Evolutionary conservation across 179 eudicot species (phyloP).

Genomic region (Amaranthus tricolor): DNA sequence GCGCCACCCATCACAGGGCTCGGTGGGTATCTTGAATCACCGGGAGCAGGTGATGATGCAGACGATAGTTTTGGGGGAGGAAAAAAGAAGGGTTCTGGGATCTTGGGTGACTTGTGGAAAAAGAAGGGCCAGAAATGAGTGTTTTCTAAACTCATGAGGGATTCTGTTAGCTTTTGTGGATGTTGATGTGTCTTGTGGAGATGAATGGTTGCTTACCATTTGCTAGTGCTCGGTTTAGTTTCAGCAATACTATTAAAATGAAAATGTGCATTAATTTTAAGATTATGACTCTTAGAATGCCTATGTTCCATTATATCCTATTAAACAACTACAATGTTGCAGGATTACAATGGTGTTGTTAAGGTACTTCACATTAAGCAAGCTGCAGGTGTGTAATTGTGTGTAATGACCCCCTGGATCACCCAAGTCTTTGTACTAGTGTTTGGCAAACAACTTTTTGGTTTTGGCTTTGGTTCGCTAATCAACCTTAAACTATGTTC

Average conservation of each 20-base stretch:
- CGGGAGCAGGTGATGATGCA: conserved; percentile 46
- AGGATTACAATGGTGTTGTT: too few species aligned
- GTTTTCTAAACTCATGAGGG: neutral
- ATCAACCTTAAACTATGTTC: too few species aligned
- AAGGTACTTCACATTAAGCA: too few species aligned
- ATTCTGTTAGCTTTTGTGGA: neutral
- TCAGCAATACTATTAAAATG: conserved; percentile 2
- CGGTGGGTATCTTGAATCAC: conserved; percentile 51
- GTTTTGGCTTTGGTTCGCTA: too few species aligned
- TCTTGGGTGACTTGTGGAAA: conserved; percentile 86
- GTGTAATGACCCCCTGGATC: too few species aligned
- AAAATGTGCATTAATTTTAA: conserved; percentile 6
- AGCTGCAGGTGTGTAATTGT: too few species aligned
- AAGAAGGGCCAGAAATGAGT: conserved; percentile 71
- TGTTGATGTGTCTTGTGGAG: neutral
- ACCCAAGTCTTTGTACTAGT: too few species aligned
- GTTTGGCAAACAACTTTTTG: too few species aligned
- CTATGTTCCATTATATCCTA: neutral
- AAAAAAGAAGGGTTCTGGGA: conserved; percentile 76
- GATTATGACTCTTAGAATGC: neutral
- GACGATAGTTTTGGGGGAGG: conserved; percentile 63
- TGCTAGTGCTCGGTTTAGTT: neutral
- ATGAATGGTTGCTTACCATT: conserved; percentile 40
- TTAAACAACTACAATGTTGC: too few species aligned
- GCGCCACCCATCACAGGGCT: conserved; percentile 34